Percentiles rank a stretch among this genome's conserved stretches.
Evolutionary conservation across 164 flowering plant genomes (phyloP).

Genomic region (Chloranthus sessilifolius): DNA sequence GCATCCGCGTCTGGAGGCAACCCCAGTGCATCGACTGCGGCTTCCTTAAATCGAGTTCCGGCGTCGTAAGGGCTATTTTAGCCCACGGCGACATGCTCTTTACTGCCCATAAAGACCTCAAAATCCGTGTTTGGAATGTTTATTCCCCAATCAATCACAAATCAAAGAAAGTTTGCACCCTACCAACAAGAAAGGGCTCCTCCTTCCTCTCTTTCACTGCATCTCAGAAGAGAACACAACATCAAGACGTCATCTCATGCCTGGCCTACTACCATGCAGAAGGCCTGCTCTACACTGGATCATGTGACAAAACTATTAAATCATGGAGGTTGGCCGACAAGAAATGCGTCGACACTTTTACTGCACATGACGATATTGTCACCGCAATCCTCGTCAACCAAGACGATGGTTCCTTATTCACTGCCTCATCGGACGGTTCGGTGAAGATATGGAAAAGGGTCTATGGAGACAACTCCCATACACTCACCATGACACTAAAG

Average conservation of each 20-base stretch:
- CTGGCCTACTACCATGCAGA: constrained; percentile 34
- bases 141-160: constrained; percentile 9
- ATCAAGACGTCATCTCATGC: constrained; percentile 40
- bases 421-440: constrained; percentile 32
- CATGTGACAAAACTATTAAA: constrained; percentile 32
- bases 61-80: constrained; percentile 28
- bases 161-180: constrained; percentile 12
- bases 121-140: constrained; percentile 30
- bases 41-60: constrained; percentile 22
- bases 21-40: constrained; percentile 37
- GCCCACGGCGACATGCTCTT: constrained; percentile 27
- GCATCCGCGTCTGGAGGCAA: constrained; percentile 35
- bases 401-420: constrained; percentile 33
- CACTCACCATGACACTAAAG: constrained; percentile 36
- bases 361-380: constrained; percentile 30
- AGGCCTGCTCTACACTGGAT: constrained; percentile 30
- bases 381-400: constrained; percentile 38
- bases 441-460: constrained; percentile 49
- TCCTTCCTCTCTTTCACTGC: constrained; percentile 8
- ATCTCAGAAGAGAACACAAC: constrained; percentile 16
- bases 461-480: constrained; percentile 38
- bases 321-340: constrained; percentile 26
- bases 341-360: constrained; percentile 29
- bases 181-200: constrained; percentile 17
- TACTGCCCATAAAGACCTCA: constrained; percentile 31